Evolutionary conservation across 208 protist genomes (phyloP), one percentile per base, ranked within the genome.

Genomic region (Trypanosoma congolense): DNA sequence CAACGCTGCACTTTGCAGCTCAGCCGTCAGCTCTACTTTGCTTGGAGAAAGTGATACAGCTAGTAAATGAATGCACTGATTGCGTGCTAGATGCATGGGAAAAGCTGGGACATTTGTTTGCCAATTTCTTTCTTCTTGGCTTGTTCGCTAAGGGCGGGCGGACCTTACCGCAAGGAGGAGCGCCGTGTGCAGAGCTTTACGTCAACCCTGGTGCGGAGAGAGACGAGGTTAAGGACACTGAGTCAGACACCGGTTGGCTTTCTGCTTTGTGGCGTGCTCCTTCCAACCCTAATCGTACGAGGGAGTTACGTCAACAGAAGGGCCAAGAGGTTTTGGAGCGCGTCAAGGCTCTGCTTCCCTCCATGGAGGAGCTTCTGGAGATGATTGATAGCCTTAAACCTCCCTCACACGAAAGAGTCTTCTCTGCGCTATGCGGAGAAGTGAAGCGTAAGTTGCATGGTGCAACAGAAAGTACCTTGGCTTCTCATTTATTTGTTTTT

Each of bases 171-270:
- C 45, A 46, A 25, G 10, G 10, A 12, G 9, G 18, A n/a, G 48
- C 30, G 3, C 1, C 51, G 30, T 55, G 58, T 56, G 57, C 43
- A 10, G 66, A 74, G 18, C 59, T 82, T 22, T 38, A 65, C 46
- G 18, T 47, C 21, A 61, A 80, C 51, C 69, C 73, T 10, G 56
- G 77, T 4, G 65, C 71, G 49, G 62, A 61, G 28, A 57, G 45
- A 2, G 52, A 35, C 24, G 61, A 35, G 19, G 26, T 19, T 3
- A 57, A 35, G n/a, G 29, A 26, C 48, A 29, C 43, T 22, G 18
- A 28, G 16, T 50, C 63, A 2, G 65, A 75, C 21, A 46, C 57
- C 43, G 70, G 70, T 12, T 90, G 73, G 77, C 60, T 90, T 49
- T 73, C 82, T 1, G 73, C 77, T 19, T 28, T 85, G 18, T 85